These are phyloP conservation scores for Botryotinia convoluta DNA, from an alignment of 2,329 filamentous ascomycete genomes.

Conservation along the genomic window DNA sequence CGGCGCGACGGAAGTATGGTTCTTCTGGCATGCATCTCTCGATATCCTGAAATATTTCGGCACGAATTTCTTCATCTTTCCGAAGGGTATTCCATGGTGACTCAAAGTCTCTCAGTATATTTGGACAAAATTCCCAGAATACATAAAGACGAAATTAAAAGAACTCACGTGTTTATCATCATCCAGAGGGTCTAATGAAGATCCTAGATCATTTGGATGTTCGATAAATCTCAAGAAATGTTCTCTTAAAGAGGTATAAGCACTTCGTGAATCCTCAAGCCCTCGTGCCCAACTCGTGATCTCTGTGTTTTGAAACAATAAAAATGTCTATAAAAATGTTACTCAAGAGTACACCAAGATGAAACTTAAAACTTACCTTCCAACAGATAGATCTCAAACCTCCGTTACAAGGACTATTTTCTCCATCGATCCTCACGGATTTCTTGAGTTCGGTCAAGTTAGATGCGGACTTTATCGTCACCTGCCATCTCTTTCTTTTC, in stretches of 20 bases:
- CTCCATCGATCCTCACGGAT: slow-evolving; percentile 59
- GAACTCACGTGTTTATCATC: slow-evolving; percentile 63
- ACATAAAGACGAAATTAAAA: not conserved
- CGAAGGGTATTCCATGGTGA: slow-evolving; percentile 89
- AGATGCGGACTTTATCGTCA: slow-evolving; percentile 56
- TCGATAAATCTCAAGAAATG: slow-evolving; percentile 81
- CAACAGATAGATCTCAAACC: slow-evolving; percentile 86
- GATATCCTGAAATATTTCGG: slow-evolving; percentile 93
- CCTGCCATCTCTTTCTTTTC: slow-evolving; percentile 64
- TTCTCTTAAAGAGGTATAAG: slow-evolving; percentile 69
- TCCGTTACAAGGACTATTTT: slow-evolving; percentile 61
- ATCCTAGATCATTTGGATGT: slow-evolving; percentile 76
- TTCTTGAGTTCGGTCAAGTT: slow-evolving; percentile 61
- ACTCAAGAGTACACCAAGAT: slow-evolving; percentile 14
- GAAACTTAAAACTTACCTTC: slow-evolving; percentile 59
- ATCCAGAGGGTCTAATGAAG: slow-evolving; percentile 76
- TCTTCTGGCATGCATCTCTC: slow-evolving; percentile 88
- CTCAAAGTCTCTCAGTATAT: slow-evolving; percentile 53
- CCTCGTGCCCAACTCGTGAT: slow-evolving; percentile 65
- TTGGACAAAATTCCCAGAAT: not conserved
- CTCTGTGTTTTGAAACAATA: slow-evolving; percentile 70
- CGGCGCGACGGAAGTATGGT: slow-evolving; percentile 77
- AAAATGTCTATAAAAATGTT: slow-evolving; percentile 59
- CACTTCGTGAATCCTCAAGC: slow-evolving; percentile 65
- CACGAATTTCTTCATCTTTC: slow-evolving; percentile 76